Conservation (phyloP, 2,329 filamentous ascomycete genomes). For the Pseudopithomyces chartarum region DNA sequence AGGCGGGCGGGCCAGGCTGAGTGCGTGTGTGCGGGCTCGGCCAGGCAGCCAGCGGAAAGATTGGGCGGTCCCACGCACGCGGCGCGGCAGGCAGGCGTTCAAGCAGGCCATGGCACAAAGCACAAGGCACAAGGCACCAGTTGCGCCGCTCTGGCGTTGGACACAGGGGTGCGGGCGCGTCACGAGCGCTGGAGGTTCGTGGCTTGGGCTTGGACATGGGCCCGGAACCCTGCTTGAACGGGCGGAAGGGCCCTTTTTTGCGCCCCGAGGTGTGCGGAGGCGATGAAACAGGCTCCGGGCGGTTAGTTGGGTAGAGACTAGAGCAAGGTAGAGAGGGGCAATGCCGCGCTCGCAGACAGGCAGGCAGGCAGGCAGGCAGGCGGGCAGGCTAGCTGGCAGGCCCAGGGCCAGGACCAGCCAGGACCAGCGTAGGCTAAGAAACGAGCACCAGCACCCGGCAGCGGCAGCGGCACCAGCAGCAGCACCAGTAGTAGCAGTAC, state of each 20-base stretch:
- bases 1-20: not conserved
- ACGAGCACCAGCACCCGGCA: too few species aligned
- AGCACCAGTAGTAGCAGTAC: too few species aligned
- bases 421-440: too few species aligned
- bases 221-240: not conserved
- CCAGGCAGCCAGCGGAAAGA: constrained; percentile 2
- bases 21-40: not conserved
- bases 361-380: not conserved
- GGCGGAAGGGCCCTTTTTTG: constrained; percentile 4
- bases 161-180: not conserved
- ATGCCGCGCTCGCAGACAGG: not conserved
- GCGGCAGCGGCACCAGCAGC: too few species aligned
- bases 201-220: too few species aligned
- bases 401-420: too few species aligned
- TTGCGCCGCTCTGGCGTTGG: not conserved
- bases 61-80: not conserved
- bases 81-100: constrained; percentile 3
- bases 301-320: too few species aligned
- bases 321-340: too few species aligned
- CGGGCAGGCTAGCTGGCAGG: not conserved
- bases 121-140: not conserved
- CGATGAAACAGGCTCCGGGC: constrained; percentile 4
- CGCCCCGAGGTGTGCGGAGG: not conserved
- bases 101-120: not conserved
- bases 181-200: not conserved